Percentiles rank a stretch among this genome's conserved stretches.
phyloP scores from a whole-genome alignment of 371 early-diverging fungal species.

The Mucor mucedo region DNA sequence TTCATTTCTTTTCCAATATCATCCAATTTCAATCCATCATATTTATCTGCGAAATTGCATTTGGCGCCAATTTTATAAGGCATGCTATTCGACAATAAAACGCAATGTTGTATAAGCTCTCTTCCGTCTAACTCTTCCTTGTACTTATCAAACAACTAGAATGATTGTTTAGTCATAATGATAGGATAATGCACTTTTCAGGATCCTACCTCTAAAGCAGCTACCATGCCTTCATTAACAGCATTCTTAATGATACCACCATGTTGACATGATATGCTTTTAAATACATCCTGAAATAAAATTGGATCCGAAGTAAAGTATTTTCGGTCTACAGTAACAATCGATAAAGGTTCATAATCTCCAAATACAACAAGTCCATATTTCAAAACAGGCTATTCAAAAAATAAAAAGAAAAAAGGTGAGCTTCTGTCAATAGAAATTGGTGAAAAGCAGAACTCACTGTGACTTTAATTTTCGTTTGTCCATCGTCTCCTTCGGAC shows the following conservation, averaged over 20 bases:
- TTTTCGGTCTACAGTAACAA: constrained; percentile 60
- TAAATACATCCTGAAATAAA: constrained; percentile 58
- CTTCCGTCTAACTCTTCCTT: constrained; percentile 41
- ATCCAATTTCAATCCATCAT: constrained; percentile 50
- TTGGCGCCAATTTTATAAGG: constrained; percentile 54
- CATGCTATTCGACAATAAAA: constrained; percentile 59
- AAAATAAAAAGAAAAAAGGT: not conserved
- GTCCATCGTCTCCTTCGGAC: constrained; percentile 57
- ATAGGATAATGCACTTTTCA: too few species aligned
- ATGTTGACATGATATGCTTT: constrained; percentile 53
- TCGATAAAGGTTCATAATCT: constrained; percentile 66
- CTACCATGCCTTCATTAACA: constrained; percentile 66
- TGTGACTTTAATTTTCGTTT: constrained; percentile 59
- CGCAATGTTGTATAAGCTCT: constrained; percentile 60
- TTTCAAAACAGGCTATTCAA: constrained; percentile 56
- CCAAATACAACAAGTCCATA: constrained; percentile 71
- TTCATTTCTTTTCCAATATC: constrained; percentile 54
- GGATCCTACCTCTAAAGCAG: constrained; percentile 61
- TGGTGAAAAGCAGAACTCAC: constrained; percentile 33
- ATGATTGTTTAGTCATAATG: not conserved
- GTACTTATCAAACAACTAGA: constrained; percentile 63
- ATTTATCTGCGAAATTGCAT: constrained; percentile 55
- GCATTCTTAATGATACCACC: constrained; percentile 71
- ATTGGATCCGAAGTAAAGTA: constrained; percentile 60
- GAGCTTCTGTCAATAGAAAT: not conserved